These are phyloP conservation scores for Hemerocallis citrina DNA, from an alignment of 106 monocot genomes.

Conservation along the genomic window DNA sequence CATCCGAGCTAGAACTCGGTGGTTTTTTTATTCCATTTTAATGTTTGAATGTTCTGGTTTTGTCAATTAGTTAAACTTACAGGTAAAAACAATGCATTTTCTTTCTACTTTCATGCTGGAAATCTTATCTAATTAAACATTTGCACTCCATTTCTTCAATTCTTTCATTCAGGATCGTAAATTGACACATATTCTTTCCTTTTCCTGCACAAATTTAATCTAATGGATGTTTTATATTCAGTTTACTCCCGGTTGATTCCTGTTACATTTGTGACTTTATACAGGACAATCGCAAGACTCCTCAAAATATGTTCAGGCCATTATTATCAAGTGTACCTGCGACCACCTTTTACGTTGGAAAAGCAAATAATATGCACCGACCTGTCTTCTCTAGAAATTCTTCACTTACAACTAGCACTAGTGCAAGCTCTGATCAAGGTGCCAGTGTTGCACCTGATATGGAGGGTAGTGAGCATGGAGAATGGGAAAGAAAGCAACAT, in stretches of 20 bases:
- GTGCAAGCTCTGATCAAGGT: constrained; percentile 79
- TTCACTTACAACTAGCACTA: constrained; percentile 75
- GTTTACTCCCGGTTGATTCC: background rate
- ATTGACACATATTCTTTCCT: background rate
- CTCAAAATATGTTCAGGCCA: constrained; percentile 91
- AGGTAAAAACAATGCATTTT: background rate
- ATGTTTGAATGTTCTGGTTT: no score
- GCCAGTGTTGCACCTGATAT: constrained; percentile 28
- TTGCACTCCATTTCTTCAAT: background rate
- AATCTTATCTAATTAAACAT: background rate
- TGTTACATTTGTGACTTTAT: constrained; percentile 3
- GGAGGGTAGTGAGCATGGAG: constrained; percentile 13
- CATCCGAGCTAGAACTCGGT: no score
- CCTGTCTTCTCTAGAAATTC: constrained; percentile 82
- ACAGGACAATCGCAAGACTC: constrained; percentile 80
- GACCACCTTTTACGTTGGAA: constrained; percentile 35
- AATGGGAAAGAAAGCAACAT: constrained; percentile 35
- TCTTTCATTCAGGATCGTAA: constrained; percentile 3
- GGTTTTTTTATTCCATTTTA: no score
- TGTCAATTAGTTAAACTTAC: no score
- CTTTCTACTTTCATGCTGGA: background rate
- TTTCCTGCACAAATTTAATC: background rate
- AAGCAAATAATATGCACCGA: constrained; percentile 7
- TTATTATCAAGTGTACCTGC: constrained; percentile 82
- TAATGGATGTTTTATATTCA: background rate